phyloP scores from a whole-genome alignment of 805 yeast genomes.

The Saturnispora besseyi region DNA sequence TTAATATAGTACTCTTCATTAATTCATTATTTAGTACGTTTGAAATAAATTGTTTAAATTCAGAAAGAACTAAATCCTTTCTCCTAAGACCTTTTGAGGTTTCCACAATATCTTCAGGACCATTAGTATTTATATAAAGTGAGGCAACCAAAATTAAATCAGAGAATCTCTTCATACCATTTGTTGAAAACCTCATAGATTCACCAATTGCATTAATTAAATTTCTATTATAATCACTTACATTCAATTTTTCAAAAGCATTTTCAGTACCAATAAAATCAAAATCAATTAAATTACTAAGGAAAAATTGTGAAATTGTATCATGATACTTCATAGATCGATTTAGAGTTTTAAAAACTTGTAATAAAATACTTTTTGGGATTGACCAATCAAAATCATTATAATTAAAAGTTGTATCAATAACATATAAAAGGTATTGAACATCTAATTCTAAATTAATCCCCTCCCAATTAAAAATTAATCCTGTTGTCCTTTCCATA shows the following conservation, averaged over 20 bases:
- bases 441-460: conserved; percentile 17
- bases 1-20: conserved; percentile 19
- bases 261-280: not conserved
- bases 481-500: conserved; percentile 8
- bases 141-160: conserved; percentile 16
- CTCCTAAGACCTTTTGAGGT: conserved; percentile 11
- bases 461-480: conserved; percentile 14
- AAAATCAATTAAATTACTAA: not conserved
- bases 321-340: conserved; percentile 5
- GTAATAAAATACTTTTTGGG: conserved; percentile 17
- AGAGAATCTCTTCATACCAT: conserved; percentile 13
- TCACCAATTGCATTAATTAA: not conserved
- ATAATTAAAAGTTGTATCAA: conserved; percentile 15
- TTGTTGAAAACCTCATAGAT: not conserved
- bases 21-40: conserved; percentile 20
- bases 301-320: conserved; percentile 12
- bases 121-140: conserved; percentile 12
- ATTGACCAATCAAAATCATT: conserved; percentile 2
- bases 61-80: conserved; percentile 20
- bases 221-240: conserved; percentile 3
- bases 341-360: conserved; percentile 22
- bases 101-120: conserved; percentile 14
- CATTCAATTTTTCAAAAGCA: not conserved
- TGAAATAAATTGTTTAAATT: conserved; percentile 25
- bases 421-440: conserved; percentile 17